Evolutionary conservation across 2,329 filamentous ascomycete species (phyloP).

Genomic region (Verticillium zaregamsianum): DNA sequence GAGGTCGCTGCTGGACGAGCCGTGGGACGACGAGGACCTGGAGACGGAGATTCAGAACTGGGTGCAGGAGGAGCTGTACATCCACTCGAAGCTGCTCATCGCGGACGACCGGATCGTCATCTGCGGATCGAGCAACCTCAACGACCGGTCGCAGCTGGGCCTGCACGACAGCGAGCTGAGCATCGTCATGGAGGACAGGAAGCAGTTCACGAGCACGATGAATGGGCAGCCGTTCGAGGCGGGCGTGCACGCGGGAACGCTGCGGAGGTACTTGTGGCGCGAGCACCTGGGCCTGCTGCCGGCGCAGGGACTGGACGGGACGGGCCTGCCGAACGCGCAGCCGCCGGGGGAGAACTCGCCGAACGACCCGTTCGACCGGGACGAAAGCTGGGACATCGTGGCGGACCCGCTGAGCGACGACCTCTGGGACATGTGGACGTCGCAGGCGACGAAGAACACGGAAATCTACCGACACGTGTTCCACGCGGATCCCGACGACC

Average conservation of each 20-base stretch:
- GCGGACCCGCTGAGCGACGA: conserved; percentile 66
- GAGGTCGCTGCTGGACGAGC: conserved; percentile 60
- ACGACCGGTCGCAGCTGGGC: conserved; percentile 84
- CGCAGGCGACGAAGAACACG: conserved; percentile 66
- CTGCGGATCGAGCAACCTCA: conserved; percentile 85
- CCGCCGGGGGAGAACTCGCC: conserved; percentile 63
- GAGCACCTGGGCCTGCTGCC: conserved; percentile 83
- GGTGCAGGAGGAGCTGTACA: conserved; percentile 93
- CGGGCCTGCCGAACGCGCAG: conserved; percentile 66
- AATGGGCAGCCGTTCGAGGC: conserved; percentile 72
- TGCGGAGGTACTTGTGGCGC: conserved; percentile 80
- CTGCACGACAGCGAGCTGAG: conserved; percentile 88
- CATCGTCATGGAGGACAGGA: conserved; percentile 83
- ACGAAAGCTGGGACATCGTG: conserved; percentile 61
- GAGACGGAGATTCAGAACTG: conserved; percentile 81
- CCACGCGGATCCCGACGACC: conserved; percentile 84
- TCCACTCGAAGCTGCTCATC: conserved; percentile 88
- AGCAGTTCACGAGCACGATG: conserved; percentile 69
- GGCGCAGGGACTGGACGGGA: conserved; percentile 66
- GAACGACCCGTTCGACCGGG: conserved; percentile 58
- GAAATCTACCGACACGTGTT: conserved; percentile 74
- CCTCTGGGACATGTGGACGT: conserved; percentile 66
- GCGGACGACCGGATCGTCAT: conserved; percentile 82
- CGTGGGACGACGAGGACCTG: conserved; percentile 67
- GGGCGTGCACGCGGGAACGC: conserved; percentile 75